Base-by-base conservation (phyloP, 495 filamentous ascomycete species). In the Hyaloscypha finlandica region DNA sequence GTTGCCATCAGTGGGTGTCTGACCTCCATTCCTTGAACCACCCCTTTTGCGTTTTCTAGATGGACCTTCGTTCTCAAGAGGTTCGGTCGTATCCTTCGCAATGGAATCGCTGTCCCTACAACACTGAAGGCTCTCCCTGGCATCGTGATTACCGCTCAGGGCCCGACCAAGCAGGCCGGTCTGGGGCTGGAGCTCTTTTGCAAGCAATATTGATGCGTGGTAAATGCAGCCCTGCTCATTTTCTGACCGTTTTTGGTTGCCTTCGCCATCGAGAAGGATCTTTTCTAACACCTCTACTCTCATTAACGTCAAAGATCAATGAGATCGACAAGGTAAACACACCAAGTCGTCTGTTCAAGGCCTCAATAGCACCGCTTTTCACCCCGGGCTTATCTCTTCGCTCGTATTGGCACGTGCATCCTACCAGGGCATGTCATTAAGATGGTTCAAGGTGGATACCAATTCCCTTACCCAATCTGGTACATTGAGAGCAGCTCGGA, bases 211-310 rank as follows among this genome's bases (percentile, higher is more conserved):
- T 14, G 65, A 57, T 62, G 53, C 65, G 20, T 62, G 65, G 25
- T 33, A 58, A 9, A 58, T 42, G 20, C 48, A 32, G 2, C 45
- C 59, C 33, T 61, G 63, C 12, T 58, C 33, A 19, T 58, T 30
- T 63, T 0, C 42, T 39, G 39, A 45, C 33, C 4, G 4, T 61
- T 61, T 65, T 19, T 55, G 63, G 33, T 60, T 61, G 53, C 63
- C 70, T 25, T 66, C 22, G 55, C 39, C 59, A 53, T 70, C 55
- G 51, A 70, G 68, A 6, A 73, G 32, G 16, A 69, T 57, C 20
- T 61, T 62, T 30, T 71, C 65, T 8, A 69, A 52, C 22, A 65
- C 31, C 33, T 71, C 68, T 70, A 25, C 33, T 37, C 35, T 37
- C 35, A 37, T 37, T 12, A 37, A 37, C 35, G 0, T 42, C 20